phyloP scores from a whole-genome alignment of 2,329 filamentous ascomycete genomes.

The Xylariomycetidae sp. region DNA sequence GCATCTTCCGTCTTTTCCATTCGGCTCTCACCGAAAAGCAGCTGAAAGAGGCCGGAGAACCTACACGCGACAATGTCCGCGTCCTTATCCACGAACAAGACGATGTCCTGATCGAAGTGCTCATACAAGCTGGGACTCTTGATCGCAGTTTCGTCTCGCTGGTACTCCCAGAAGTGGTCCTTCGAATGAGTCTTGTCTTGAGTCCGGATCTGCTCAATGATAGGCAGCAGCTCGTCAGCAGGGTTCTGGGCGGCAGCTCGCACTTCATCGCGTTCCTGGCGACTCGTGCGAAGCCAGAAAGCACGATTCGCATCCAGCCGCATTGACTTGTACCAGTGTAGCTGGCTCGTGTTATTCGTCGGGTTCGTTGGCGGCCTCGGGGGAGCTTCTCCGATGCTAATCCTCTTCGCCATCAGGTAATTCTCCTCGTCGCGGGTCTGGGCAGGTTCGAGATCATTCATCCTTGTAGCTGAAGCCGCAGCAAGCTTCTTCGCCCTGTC shows the following conservation, averaged over 20 bases:
- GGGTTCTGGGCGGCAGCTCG: not conserved
- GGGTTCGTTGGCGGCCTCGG: conserved; percentile 3
- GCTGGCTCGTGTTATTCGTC: not conserved
- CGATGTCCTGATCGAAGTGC: conserved; percentile 3
- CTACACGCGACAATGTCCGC: conserved; percentile 2
- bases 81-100: conserved; percentile 6
- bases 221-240: conserved; percentile 1
- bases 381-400: conserved; percentile 4
- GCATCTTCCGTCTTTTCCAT: conserved; percentile 3
- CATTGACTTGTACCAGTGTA: conserved; percentile 5
- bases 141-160: conserved; percentile 4
- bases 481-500: conserved; percentile 2
- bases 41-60: conserved; percentile 3
- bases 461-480: conserved; percentile 2
- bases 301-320: not conserved
- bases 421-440: conserved; percentile 6
- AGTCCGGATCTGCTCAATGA: conserved; percentile 6
- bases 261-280: conserved; percentile 1
- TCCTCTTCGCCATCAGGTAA: conserved; percentile 6
- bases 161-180: conserved; percentile 9
- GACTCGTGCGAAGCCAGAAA: conserved; percentile 6
- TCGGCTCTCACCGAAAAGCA: not conserved
- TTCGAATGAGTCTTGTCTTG: conserved; percentile 4
- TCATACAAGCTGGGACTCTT: conserved; percentile 3
- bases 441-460: conserved; percentile 3